phyloP scores from a whole-genome alignment of 2,329 filamentous ascomycete species.

The Thelonectria rubi region DNA sequence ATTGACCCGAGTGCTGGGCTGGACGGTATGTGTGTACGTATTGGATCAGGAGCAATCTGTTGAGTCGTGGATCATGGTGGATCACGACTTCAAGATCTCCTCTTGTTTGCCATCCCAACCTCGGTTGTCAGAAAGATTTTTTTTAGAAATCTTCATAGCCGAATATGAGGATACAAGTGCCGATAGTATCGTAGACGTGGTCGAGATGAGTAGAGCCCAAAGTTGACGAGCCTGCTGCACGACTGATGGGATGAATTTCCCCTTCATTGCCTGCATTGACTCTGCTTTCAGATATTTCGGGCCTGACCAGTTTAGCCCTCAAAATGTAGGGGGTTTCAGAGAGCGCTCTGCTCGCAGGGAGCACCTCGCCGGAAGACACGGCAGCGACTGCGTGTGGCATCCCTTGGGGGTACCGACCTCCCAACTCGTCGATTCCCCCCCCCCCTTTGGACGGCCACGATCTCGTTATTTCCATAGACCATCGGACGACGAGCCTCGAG shows the following conservation, averaged over 20 bases:
- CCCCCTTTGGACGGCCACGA: slow-evolving; percentile 7
- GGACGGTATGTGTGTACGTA: slow-evolving; percentile 12
- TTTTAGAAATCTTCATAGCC: neutral
- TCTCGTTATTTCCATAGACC: neutral
- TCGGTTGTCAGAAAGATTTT: slow-evolving; percentile 25
- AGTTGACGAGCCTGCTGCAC: neutral
- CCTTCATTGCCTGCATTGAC: slow-evolving; percentile 4
- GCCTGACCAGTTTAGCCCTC: neutral
- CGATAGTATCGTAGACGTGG: neutral
- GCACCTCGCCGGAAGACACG: slow-evolving; percentile 18
- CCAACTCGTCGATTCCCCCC: slow-evolving; percentile 6
- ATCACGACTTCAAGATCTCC: slow-evolving; percentile 16
- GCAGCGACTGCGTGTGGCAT: slow-evolving; percentile 7
- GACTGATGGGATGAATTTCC: neutral
- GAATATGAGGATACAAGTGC: slow-evolving; percentile 15
- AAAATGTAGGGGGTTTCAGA: neutral
- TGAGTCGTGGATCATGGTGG: slow-evolving; percentile 15
- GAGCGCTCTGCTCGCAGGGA: slow-evolving; percentile 3
- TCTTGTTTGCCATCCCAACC: slow-evolving; percentile 16
- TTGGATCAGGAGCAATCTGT: slow-evolving; percentile 13
- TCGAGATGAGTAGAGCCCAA: neutral
- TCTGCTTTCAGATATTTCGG: neutral
- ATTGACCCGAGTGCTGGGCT: slow-evolving; percentile 30
- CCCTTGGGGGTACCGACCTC: neutral
- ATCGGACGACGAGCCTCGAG: slow-evolving; percentile 2